Conservation (phyloP, 2,329 filamentous ascomycete species). For the Aureobasidium uvarum region DNA sequence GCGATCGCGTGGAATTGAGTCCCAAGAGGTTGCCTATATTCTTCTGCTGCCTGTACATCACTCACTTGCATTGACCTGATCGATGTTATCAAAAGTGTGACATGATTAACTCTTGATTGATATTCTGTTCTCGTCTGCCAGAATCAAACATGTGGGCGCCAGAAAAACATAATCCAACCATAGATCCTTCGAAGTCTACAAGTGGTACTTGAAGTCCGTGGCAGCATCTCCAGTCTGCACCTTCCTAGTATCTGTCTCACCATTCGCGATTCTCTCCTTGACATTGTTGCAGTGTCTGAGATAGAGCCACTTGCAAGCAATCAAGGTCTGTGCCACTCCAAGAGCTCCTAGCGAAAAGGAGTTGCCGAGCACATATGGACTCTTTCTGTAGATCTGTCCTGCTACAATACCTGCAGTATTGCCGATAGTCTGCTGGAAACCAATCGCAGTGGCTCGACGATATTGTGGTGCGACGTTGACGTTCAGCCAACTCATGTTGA, state of each 20-base stretch:
- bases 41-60: too few relatives aligned
- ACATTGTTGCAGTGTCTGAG: constrained; percentile 22
- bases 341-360: constrained; percentile 25
- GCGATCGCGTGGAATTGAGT: too few relatives aligned
- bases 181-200: background rate
- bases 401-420: constrained; percentile 52
- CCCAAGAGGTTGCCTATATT: too few relatives aligned
- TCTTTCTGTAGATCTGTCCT: constrained; percentile 46
- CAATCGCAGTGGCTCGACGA: constrained; percentile 49
- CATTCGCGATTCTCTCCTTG: constrained; percentile 21
- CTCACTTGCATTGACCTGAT: too few relatives aligned
- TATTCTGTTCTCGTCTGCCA: too few relatives aligned
- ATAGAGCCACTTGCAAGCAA: constrained; percentile 25
- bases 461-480: constrained; percentile 52
- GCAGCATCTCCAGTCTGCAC: constrained; percentile 25
- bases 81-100: too few relatives aligned
- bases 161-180: background rate
- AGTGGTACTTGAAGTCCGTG: constrained; percentile 26
- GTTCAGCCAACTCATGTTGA: constrained; percentile 50
- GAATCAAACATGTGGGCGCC: background rate
- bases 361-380: constrained; percentile 30
- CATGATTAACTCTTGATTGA: too few relatives aligned
- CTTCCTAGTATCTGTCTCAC: constrained; percentile 22
- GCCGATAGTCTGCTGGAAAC: constrained; percentile 49
- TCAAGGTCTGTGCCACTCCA: constrained; percentile 20